Evolutionary conservation across 1,284 basidiomycete genomes (phyloP).

Genomic region (Malassezia brasiliensis): DNA sequence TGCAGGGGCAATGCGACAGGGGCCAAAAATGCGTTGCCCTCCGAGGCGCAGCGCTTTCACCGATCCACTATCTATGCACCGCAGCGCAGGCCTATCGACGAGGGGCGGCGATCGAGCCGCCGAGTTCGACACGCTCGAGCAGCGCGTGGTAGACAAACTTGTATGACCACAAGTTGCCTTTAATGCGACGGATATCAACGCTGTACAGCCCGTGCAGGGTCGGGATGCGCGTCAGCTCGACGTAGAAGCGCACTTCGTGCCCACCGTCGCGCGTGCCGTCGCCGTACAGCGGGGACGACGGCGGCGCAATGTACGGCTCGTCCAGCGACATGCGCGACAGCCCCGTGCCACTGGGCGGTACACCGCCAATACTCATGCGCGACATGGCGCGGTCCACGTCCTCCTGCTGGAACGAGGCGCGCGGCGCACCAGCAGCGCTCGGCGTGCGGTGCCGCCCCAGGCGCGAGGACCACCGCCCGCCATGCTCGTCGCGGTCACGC

Average conservation of each 20-base stretch:
- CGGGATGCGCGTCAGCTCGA: slow-evolving; percentile 43
- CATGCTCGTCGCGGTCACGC: neutral
- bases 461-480: slow-evolving; percentile 7
- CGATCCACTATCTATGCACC: too few species aligned
- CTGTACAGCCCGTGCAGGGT: slow-evolving; percentile 43
- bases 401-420: slow-evolving; percentile 18
- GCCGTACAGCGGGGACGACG: slow-evolving; percentile 34
- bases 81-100: too few species aligned
- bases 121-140: slow-evolving; percentile 29
- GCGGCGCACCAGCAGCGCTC: slow-evolving; percentile 18
- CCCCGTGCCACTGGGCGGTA: neutral
- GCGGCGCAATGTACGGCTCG: slow-evolving; percentile 2
- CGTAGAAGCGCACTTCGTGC: slow-evolving; percentile 44
- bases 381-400: slow-evolving; percentile 12
- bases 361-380: slow-evolving; percentile 3
- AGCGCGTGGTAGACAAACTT: slow-evolving; percentile 45
- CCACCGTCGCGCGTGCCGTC: slow-evolving; percentile 38
- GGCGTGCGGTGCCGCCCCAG: neutral
- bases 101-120: neutral
- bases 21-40: too few species aligned
- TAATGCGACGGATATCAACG: slow-evolving; percentile 43
- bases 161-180: slow-evolving; percentile 44
- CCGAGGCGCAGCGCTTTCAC: too few species aligned
- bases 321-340: slow-evolving; percentile 13
- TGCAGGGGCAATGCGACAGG: too few species aligned